These are phyloP conservation scores for Pseudocercospora ulei DNA, from an alignment of 2,329 filamentous ascomycete genomes.

Conservation along the genomic window DNA sequence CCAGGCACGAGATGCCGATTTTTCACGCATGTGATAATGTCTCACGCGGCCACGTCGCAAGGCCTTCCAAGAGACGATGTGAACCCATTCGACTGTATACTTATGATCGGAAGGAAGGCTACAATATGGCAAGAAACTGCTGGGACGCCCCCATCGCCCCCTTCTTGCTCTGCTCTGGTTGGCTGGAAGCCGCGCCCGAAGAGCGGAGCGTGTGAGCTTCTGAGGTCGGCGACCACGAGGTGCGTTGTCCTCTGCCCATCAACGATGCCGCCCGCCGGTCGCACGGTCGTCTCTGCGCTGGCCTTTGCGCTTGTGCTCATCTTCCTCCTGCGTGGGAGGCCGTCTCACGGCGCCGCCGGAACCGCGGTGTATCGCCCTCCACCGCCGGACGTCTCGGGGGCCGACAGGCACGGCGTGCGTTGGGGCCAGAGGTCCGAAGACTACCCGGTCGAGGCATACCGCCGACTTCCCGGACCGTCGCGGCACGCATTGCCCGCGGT, in stretches of 20 bases:
- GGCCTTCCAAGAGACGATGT: too few species aligned
- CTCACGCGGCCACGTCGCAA: too few species aligned
- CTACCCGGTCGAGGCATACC: slow-evolving; percentile 14
- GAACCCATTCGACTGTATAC: too few species aligned
- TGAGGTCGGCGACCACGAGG: too few species aligned
- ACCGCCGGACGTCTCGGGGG: background rate
- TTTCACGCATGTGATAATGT: too few species aligned
- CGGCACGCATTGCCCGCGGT: slow-evolving; percentile 11
- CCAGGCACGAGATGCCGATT: too few species aligned
- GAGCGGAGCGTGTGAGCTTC: slow-evolving; percentile 11
- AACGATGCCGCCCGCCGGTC: slow-evolving; percentile 5
- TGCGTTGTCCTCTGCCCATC: too few species aligned
- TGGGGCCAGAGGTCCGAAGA: slow-evolving; percentile 18
- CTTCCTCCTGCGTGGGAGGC: slow-evolving; percentile 12
- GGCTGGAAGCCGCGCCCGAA: too few species aligned
- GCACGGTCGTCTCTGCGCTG: slow-evolving; percentile 8
- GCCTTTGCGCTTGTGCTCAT: slow-evolving; percentile 11
- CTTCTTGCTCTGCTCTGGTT: too few species aligned
- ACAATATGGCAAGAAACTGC: too few species aligned
- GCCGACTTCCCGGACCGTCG: slow-evolving; percentile 7
- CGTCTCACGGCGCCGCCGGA: background rate
- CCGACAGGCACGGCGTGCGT: slow-evolving; percentile 4
- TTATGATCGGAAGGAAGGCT: too few species aligned
- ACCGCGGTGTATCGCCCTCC: background rate
- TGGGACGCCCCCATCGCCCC: too few species aligned